phyloP scores from a whole-genome alignment of 352 stramenopile species.

The Peronospora tabacina region DNA sequence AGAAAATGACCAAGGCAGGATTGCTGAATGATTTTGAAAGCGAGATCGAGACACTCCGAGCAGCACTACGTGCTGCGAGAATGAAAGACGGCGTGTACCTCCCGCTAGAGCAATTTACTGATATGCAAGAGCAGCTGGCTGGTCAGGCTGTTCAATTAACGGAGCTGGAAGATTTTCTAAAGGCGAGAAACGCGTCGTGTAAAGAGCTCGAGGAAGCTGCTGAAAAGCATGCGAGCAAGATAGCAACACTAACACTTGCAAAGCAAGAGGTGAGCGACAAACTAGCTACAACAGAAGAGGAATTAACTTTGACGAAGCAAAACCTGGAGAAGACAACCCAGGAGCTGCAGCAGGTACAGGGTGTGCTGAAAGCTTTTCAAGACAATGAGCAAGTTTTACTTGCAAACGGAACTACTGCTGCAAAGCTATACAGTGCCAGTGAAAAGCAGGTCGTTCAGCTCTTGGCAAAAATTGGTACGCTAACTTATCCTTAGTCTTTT shows the following conservation, averaged over 20 bases:
- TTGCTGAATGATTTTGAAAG: slow-evolving; percentile 88
- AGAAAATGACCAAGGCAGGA: slow-evolving; percentile 85
- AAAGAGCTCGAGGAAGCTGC: slow-evolving; percentile 73
- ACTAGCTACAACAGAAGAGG: slow-evolving; percentile 26
- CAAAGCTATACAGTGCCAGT: slow-evolving; percentile 49
- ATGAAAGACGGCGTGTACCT: slow-evolving; percentile 91
- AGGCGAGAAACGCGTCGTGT: slow-evolving; percentile 42
- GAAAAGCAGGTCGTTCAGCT: slow-evolving; percentile 41
- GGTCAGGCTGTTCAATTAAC: slow-evolving; percentile 65
- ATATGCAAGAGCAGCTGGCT: slow-evolving; percentile 84
- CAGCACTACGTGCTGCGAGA: slow-evolving; percentile 68
- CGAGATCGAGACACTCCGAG: slow-evolving; percentile 86
- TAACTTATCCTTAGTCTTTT: background rate
- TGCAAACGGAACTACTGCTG: slow-evolving; percentile 39
- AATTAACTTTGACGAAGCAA: slow-evolving; percentile 31
- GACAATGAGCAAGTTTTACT: slow-evolving; percentile 53
- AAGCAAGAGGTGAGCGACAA: slow-evolving; percentile 43
- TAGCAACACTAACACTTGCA: slow-evolving; percentile 33
- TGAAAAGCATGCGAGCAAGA: slow-evolving; percentile 40
- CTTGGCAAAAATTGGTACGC: slow-evolving; percentile 46
- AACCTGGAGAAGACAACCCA: slow-evolving; percentile 26
- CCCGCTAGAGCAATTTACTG: slow-evolving; percentile 81
- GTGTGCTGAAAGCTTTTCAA: slow-evolving; percentile 37
- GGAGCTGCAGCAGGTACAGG: slow-evolving; percentile 25
- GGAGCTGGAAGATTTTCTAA: slow-evolving; percentile 78